These are phyloP conservation scores for Rubus idaeus DNA, from an alignment of 306 rosid genomes.

Conservation along the genomic window DNA sequence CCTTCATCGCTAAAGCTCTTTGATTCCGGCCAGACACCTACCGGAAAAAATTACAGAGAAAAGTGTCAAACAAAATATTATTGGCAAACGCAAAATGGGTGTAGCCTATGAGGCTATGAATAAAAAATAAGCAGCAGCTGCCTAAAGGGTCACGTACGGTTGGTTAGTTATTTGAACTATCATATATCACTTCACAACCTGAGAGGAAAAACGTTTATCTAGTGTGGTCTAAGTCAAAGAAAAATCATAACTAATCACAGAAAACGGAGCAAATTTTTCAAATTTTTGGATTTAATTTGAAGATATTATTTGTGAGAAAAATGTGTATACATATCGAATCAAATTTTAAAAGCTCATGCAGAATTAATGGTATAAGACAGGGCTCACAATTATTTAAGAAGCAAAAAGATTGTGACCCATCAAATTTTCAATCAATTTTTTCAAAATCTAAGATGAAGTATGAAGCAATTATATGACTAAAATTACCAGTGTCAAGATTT, in stretches of 20 bases:
- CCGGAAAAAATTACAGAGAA: background rate
- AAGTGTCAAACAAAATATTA: background rate
- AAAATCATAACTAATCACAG: background rate
- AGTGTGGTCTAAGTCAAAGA: background rate
- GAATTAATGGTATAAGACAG: background rate
- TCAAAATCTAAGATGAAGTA: background rate
- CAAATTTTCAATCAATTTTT: background rate
- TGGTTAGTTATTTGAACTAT: background rate
- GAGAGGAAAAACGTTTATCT: background rate
- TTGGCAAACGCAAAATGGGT: background rate
- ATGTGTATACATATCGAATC: background rate
- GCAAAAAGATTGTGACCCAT: background rate
- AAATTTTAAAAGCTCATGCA: slow-evolving; percentile 1
- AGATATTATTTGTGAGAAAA: background rate
- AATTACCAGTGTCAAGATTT: slow-evolving; percentile 64
- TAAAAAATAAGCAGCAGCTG: background rate
- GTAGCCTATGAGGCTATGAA: no score
- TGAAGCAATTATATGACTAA: background rate
- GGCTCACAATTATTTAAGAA: background rate
- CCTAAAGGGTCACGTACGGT: background rate
- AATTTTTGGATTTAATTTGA: background rate
- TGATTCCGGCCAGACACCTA: slow-evolving; percentile 82
- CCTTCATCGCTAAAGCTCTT: slow-evolving; percentile 64
- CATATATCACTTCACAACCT: no score
- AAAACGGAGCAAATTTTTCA: background rate